phyloP scores from a whole-genome alignment of 1,284 basidiomycete genomes.

The Irpex sp. region DNA sequence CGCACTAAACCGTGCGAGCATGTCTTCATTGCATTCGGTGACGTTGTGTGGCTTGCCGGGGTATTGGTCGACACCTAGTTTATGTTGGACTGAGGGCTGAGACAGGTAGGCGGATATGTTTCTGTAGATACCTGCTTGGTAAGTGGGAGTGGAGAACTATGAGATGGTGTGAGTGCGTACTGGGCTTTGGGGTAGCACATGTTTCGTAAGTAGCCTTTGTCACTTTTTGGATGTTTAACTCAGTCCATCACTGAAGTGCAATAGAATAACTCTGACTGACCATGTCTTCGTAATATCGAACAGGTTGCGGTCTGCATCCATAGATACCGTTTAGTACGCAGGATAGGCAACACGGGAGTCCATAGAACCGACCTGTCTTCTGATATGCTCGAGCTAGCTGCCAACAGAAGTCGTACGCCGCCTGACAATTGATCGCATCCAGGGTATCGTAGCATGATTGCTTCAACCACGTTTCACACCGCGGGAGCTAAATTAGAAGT shows the following conservation, averaged over 20 bases:
- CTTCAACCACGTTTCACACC: conserved; percentile 28
- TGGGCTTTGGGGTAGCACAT: background rate
- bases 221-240: background rate
- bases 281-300: conserved; percentile 6
- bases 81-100: background rate
- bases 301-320: background rate
- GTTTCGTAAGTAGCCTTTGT: background rate
- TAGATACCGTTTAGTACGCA: background rate
- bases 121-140: background rate
- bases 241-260: background rate
- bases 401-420: conserved; percentile 37
- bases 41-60: conserved; percentile 34
- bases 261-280: background rate
- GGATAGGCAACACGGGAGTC: background rate
- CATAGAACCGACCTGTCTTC: background rate
- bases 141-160: background rate
- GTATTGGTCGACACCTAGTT: background rate
- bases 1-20: conserved; percentile 39
- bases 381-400: conserved; percentile 11
- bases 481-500: conserved; percentile 17
- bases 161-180: background rate
- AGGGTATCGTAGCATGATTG: conserved; percentile 26
- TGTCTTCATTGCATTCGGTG: conserved; percentile 39
- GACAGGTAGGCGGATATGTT: background rate
- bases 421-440: conserved; percentile 37